Base-by-base conservation (phyloP, 345 rosid genomes). In the Tarenaya hassleriana region DNA sequence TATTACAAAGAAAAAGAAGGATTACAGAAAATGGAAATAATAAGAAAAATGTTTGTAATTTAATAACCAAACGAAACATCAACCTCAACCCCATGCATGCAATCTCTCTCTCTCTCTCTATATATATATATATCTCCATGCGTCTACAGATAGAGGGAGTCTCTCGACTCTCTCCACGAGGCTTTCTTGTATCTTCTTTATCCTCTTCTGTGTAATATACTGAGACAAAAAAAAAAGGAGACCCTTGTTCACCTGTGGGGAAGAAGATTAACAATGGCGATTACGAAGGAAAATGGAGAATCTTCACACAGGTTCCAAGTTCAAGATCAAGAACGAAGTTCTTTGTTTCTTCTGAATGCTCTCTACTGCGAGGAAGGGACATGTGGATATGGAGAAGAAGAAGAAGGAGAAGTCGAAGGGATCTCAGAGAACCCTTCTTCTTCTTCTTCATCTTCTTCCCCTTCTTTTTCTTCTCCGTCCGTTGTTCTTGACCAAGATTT, bases 291-390 rank as follows among this genome's bases (percentile, higher is more conserved):
- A 24, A 73, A 67, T 8, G 67, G 41, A 27, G 40, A 56, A 7
- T 16, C 60, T 46, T 5, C 29, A 24, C 29, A 24, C 5, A 5
- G 29, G 29, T 24, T 24, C 5, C 29, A 24, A 24, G 29, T 24
- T 24, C 29, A 24, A 2, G 29, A 24, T 2, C 50, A 55, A 59
- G 62, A 68, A 11, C 67, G 52, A 11, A 61, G 52, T 67, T 44
- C 63, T 65, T 62, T 67, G 1, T 63, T 66, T 50, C 58, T 75
- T 57, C 65, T 77, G 11, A 87, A 78, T 57, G 81, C 80, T 64
- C 83, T 80, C 35, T 77, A 60, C 62, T 90, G 95, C 66, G 86
- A n/a, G n/a, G n/a, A 81, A 35, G 94, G 75, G 63, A 80, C 62
- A 64, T 73, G 89, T 75, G 82, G 69, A 17, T 71, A 74, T 4